Evolutionary conservation across 2,329 filamentous ascomycete species (phyloP).

Genomic region (Stachybotrys echinatus): DNA sequence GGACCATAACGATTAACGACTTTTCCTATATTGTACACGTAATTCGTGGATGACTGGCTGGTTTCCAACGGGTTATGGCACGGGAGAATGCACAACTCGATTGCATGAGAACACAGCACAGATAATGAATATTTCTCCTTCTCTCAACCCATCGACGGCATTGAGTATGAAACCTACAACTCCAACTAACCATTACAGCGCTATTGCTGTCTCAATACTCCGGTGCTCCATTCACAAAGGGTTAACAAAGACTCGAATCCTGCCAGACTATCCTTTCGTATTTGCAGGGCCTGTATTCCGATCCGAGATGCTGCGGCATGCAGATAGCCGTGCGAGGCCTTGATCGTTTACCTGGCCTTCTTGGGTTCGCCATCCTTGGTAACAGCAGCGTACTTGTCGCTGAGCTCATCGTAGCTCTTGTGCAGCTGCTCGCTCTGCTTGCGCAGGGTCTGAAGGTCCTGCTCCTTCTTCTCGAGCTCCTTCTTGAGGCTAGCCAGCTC

Average conservation of each 20-base stretch:
- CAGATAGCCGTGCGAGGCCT: background rate
- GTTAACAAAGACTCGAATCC: background rate
- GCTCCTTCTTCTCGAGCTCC: constrained; percentile 73
- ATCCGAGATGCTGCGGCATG: background rate
- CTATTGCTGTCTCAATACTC: background rate
- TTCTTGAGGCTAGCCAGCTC: constrained; percentile 67
- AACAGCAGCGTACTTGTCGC: constrained; percentile 70
- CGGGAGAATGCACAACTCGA: no score
- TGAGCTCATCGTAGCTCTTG: constrained; percentile 79
- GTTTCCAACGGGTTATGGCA: no score
- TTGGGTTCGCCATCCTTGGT: constrained; percentile 45
- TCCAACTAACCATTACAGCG: background rate
- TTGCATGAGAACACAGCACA: no score
- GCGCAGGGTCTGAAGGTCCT: constrained; percentile 81
- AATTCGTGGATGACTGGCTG: background rate
- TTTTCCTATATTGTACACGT: background rate
- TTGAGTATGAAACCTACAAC: background rate
- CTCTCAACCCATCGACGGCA: background rate
- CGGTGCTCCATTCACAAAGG: background rate
- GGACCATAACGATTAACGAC: background rate
- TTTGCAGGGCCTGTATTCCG: no score
- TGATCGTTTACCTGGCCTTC: constrained; percentile 38
- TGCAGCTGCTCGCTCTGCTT: constrained; percentile 83
- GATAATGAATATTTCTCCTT: no score
- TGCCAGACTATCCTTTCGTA: no score